Evolutionary conservation across 768 basidiomycete genomes (phyloP).

Genomic region (Crassisporium funariophilum): DNA sequence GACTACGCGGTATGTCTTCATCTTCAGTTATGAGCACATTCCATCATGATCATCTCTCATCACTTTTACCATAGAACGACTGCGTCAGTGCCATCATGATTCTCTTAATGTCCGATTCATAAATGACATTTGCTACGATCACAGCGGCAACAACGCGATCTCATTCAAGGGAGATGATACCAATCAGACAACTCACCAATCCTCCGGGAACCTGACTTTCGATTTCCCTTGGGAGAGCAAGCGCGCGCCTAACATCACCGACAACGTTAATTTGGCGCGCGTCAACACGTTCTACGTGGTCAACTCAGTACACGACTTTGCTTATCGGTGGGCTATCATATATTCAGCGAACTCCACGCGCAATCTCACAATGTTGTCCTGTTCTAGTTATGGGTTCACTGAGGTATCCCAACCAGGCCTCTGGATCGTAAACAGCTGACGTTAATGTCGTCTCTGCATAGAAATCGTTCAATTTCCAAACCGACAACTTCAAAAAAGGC

Average conservation of each 20-base stretch:
- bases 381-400: conserved; percentile 54
- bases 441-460: too few relatives aligned
- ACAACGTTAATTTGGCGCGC: conserved; percentile 53
- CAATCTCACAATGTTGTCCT: too few relatives aligned
- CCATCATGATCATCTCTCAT: too few relatives aligned
- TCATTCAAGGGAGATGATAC: too few relatives aligned
- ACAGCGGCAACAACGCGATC: too few relatives aligned
- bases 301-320: conserved; percentile 57
- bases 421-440: background rate
- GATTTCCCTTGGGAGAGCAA: conserved; percentile 35
- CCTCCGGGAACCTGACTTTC: conserved; percentile 39
- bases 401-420: conserved; percentile 28
- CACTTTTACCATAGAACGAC: too few relatives aligned
- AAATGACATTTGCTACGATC: too few relatives aligned
- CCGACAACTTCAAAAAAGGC: conserved; percentile 57
- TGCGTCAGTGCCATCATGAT: too few relatives aligned
- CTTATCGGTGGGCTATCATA: conserved; percentile 28
- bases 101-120: too few relatives aligned
- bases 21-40: too few relatives aligned
- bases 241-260: conserved; percentile 35
- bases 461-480: conserved; percentile 49
- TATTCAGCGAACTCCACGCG: too few relatives aligned
- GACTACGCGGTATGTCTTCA: conserved; percentile 30
- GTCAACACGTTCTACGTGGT: conserved; percentile 60
- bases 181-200: conserved; percentile 43